phyloP scores from a whole-genome alignment of 164 flowering plant species.

The Echeveria elegans region DNA sequence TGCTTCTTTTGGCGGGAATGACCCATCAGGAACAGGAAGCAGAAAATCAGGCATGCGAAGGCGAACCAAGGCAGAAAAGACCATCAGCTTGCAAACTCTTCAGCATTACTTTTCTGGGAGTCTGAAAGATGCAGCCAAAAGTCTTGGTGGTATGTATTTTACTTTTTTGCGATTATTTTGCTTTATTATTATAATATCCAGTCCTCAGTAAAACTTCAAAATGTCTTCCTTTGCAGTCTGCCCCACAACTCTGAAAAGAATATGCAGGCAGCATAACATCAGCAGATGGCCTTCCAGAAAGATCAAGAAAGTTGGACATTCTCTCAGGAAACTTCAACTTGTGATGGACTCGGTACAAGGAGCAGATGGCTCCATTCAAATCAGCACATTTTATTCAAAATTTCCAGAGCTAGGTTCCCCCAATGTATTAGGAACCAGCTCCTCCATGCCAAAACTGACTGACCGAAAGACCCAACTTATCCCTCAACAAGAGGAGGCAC shows the following conservation, averaged over 20 bases:
- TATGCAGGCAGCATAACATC: slow-evolving; percentile 85
- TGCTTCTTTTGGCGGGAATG: slow-evolving; percentile 8
- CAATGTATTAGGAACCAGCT: slow-evolving; percentile 27
- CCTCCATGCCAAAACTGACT: slow-evolving; percentile 18
- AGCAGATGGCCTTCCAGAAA: slow-evolving; percentile 83
- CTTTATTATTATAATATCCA: no score
- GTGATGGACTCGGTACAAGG: slow-evolving; percentile 84
- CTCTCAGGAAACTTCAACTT: slow-evolving; percentile 61
- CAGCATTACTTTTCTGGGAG: slow-evolving; percentile 9
- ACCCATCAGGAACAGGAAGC: not conserved
- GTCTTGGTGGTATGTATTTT: slow-evolving; percentile 2
- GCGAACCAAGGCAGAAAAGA: slow-evolving; percentile 1
- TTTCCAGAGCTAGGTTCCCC: slow-evolving; percentile 62
- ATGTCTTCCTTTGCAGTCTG: slow-evolving; percentile 44
- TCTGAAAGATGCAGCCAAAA: slow-evolving; percentile 11
- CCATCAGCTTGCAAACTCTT: slow-evolving; percentile 6
- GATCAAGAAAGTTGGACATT: slow-evolving; percentile 85
- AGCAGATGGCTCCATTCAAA: slow-evolving; percentile 35
- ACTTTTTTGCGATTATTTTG: no score
- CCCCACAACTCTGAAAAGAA: slow-evolving; percentile 84
- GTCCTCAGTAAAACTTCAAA: no score
- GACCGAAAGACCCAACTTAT: slow-evolving; percentile 4
- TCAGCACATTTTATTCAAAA: slow-evolving; percentile 52
- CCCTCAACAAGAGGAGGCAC: slow-evolving; percentile 2
- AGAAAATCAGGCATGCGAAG: not conserved